These are phyloP conservation scores for Picea abies DNA, from an alignment of 83 land plant genomes.

Conservation along the genomic window DNA sequence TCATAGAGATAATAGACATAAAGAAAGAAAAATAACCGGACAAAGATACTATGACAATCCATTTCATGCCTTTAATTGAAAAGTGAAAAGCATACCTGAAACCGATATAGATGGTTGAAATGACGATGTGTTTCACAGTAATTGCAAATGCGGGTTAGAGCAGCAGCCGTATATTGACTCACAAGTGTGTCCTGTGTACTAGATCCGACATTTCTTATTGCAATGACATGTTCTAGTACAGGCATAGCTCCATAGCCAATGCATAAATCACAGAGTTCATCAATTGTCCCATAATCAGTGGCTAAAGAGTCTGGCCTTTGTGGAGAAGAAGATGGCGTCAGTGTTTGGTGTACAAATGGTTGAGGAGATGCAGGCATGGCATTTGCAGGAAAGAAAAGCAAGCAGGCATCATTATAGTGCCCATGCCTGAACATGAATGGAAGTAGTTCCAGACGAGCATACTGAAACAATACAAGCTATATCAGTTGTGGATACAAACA, in stretches of 20 bases:
- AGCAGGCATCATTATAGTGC: slow-evolving; percentile 85
- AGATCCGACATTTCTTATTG: slow-evolving; percentile 43
- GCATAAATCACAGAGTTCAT: slow-evolving; percentile 92
- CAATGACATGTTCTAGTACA: slow-evolving; percentile 72
- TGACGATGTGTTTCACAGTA: slow-evolving; percentile 94
- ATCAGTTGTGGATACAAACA: not conserved
- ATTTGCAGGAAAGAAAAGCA: slow-evolving; percentile 87
- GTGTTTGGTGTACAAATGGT: slow-evolving; percentile 36
- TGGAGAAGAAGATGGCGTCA: slow-evolving; percentile 61
- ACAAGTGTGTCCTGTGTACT: slow-evolving; percentile 48
- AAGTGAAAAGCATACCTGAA: slow-evolving; percentile 63
- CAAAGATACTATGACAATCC: not conserved
- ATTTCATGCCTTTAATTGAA: not conserved
- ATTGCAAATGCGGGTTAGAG: slow-evolving; percentile 77
- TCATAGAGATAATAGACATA: not conserved
- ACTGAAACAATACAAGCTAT: slow-evolving; percentile 51
- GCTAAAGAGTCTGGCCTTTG: slow-evolving; percentile 81
- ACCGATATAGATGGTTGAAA: slow-evolving; percentile 94
- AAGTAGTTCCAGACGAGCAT: slow-evolving; percentile 78
- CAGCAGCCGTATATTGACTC: slow-evolving; percentile 64
- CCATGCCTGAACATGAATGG: slow-evolving; percentile 95
- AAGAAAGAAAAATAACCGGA: not conserved
- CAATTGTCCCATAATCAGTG: slow-evolving; percentile 96
- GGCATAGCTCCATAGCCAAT: slow-evolving; percentile 91
- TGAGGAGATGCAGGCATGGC: slow-evolving; percentile 61